Evolutionary conservation across 2,329 filamentous ascomycete species (phyloP).

Genomic region (Aspergillus latus): DNA sequence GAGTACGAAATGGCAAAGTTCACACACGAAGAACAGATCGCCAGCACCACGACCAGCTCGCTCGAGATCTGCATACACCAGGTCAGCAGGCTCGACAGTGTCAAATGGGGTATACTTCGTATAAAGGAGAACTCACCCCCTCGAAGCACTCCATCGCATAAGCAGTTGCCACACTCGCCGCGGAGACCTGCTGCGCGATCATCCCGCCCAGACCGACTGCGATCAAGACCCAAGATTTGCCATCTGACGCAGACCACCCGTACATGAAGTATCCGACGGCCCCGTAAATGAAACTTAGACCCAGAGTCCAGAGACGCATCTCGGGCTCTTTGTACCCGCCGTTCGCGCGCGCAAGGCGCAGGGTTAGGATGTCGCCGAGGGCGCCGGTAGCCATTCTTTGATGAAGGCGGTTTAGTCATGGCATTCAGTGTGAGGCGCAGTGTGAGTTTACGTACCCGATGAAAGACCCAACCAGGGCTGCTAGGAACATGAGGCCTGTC

Average conservation of each 20-base stretch:
- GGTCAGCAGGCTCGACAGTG: no score
- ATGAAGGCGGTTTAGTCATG: no score
- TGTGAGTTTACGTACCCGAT: slow-evolving; percentile 24
- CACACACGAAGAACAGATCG: slow-evolving; percentile 36
- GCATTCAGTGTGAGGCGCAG: no score
- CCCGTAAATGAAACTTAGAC: slow-evolving; percentile 33
- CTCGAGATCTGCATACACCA: slow-evolving; percentile 28
- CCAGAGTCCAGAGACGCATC: slow-evolving; percentile 40
- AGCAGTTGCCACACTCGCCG: slow-evolving; percentile 41
- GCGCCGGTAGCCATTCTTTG: slow-evolving; percentile 45
- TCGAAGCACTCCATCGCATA: slow-evolving; percentile 47
- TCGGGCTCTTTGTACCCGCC: slow-evolving; percentile 40
- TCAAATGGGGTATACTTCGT: no score
- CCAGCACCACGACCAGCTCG: slow-evolving; percentile 40
- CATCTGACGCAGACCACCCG: slow-evolving; percentile 39
- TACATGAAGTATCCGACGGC: slow-evolving; percentile 41
- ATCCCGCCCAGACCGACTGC: slow-evolving; percentile 39
- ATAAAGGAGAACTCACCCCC: background rate
- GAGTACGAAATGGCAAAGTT: slow-evolving; percentile 42
- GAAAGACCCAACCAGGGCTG: slow-evolving; percentile 35
- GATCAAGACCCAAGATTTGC: slow-evolving; percentile 37
- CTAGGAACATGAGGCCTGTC: slow-evolving; percentile 34
- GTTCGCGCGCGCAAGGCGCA: slow-evolving; percentile 36
- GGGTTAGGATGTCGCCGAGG: slow-evolving; percentile 33
- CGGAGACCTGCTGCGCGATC: slow-evolving; percentile 44